Evolutionary conservation across 352 stramenopile species (phyloP).

Genomic region (Pythium grandisporangium): DNA sequence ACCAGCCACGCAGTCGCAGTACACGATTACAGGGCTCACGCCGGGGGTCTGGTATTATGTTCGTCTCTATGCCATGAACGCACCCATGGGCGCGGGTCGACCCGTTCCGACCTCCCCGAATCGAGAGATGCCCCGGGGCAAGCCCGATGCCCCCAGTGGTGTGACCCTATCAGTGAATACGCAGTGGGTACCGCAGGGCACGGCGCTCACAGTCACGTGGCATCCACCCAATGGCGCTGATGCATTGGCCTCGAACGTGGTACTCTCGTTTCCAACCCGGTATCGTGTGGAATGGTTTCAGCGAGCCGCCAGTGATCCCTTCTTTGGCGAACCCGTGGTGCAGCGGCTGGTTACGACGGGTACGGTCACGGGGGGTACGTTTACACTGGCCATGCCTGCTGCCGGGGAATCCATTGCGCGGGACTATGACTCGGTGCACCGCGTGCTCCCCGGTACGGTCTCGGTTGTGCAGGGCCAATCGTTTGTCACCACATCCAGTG

Average conservation of each 20-base stretch:
- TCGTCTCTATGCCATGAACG: constrained; percentile 65
- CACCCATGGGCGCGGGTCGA: constrained; percentile 26
- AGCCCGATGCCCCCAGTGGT: constrained; percentile 24
- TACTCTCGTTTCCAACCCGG: constrained; percentile 5
- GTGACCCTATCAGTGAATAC: constrained; percentile 32
- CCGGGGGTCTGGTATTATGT: constrained; percentile 46
- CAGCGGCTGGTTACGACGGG: constrained; percentile 48
- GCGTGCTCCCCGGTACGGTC: constrained; percentile 37
- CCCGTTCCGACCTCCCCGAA: constrained; percentile 31
- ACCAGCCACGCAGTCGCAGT: constrained; percentile 16
- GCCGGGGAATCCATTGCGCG: constrained; percentile 1
- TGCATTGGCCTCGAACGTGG: constrained; percentile 6
- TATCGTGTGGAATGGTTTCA: constrained; percentile 78
- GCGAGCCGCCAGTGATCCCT: constrained; percentile 28
- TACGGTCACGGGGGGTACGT: constrained; percentile 35
- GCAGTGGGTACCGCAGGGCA: constrained; percentile 19
- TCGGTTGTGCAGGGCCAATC: constrained; percentile 37
- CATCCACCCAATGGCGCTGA: constrained; percentile 16
- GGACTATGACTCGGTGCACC: no score
- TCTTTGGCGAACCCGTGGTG: constrained; percentile 46
- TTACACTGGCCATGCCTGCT: constrained; percentile 52
- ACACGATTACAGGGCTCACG: constrained; percentile 38
- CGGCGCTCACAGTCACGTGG: constrained; percentile 49
- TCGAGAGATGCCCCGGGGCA: constrained; percentile 56
- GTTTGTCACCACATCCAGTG: constrained; percentile 73